Evolutionary conservation across 768 basidiomycete species (phyloP), one percentile per base, ranked within the genome.

Genomic region (Rhizopogon vesiculosus): DNA sequence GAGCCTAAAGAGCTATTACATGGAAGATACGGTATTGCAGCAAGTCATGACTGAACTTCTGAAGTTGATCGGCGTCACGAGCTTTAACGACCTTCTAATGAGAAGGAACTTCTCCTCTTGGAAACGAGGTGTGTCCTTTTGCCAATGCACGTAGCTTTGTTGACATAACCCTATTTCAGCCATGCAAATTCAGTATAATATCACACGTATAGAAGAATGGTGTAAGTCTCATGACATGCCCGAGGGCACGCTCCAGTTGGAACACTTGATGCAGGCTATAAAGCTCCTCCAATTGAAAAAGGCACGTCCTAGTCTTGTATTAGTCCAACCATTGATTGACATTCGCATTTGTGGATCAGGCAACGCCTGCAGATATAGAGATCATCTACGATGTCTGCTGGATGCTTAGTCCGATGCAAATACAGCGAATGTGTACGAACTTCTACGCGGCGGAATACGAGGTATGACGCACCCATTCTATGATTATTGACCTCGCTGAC

Each of bases 191-290:
- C 97, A 99, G 69, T 99, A 99, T 72, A 98, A 98, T 68, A 97
- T 98, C 68, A 98, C 95, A 31, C 85, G 91, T 28, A 90, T 95
- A 65, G 93, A 95, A 65, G 95, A 98, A 73, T 98, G 97, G 97
- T 99, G 97, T 78, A 98, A 99, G 75, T 95, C 97, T 25, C 97
- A 98, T 66, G 93, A 97, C 67, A 98, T 99, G 93, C 97, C 96
- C 1, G 97, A 99, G 69, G 97, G 97, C 8, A 92, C 93, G 16
- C 79, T 99, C 29, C 97, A 98, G 70, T 78, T 99, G 54, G 97
- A 99, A 73, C 95, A 98, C 74, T 80, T 99, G 74, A 97, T 98
- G 93, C 97, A 99, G 77, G 97, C 97, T 54, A 98, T 97, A 65
- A 98, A 99, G 74, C 75, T 99, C 53, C 78, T 99, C 25, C 97